Evolutionary conservation across 164 flowering plant genomes (phyloP).

Genomic region (Pachysandra terminalis): DNA sequence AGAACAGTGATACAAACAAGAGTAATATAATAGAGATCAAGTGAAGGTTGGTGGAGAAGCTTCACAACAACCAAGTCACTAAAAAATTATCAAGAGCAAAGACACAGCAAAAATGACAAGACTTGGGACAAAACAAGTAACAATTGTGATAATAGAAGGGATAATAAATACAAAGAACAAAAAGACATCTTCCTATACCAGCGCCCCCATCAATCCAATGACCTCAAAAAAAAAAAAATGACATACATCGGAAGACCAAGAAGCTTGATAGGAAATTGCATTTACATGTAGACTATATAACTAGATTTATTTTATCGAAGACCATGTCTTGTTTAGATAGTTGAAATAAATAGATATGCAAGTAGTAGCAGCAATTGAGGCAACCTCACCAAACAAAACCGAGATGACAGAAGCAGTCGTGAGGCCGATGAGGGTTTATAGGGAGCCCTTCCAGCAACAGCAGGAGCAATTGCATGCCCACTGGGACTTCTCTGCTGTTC

Average conservation of each 20-base stretch:
- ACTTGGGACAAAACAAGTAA: too few relatives aligned
- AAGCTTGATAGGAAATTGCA: constrained; percentile 15
- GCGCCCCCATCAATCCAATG: constrained; percentile 22
- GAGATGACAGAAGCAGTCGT: constrained; percentile 7
- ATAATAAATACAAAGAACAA: background rate
- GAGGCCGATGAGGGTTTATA: constrained; percentile 49
- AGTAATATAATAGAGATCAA: background rate
- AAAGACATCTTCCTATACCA: constrained; percentile 2
- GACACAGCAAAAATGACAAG: too few relatives aligned
- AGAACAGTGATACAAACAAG: background rate
- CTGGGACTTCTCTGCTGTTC: constrained; percentile 61
- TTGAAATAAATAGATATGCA: constrained; percentile 13
- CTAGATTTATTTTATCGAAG: background rate
- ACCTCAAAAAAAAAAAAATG: constrained; percentile 10
- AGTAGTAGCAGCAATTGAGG: constrained; percentile 20
- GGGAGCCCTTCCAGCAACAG: constrained; percentile 73
- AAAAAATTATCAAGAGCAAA: constrained; percentile 1
- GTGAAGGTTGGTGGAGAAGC: background rate
- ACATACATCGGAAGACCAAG: constrained; percentile 19
- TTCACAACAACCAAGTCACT: background rate
- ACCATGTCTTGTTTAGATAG: background rate
- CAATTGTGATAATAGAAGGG: too few relatives aligned
- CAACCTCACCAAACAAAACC: constrained; percentile 17
- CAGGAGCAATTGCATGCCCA: constrained; percentile 67
- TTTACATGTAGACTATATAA: constrained; percentile 16